Evolutionary conservation across 805 yeast species (phyloP).

Genomic region (Cyberlindnera euphorbiiphila): DNA sequence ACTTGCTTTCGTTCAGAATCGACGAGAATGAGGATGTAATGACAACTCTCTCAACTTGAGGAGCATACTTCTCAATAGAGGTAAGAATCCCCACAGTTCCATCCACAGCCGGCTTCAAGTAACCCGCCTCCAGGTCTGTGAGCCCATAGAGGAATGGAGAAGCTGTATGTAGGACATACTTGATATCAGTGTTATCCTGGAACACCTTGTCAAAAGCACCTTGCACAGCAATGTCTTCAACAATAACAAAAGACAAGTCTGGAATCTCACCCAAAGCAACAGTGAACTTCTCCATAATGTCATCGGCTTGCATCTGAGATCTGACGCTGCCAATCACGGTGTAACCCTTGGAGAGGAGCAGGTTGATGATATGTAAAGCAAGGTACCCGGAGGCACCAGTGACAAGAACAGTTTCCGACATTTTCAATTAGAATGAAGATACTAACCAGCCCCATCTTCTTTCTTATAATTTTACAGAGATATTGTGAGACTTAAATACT

Average conservation of each 20-base stretch:
- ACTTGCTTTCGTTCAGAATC: slow-evolving; percentile 27
- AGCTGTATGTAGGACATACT: slow-evolving; percentile 56
- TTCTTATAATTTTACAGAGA: no score
- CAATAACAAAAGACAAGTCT: slow-evolving; percentile 26
- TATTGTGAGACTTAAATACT: no score
- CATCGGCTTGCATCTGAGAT: slow-evolving; percentile 28
- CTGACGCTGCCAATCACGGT: slow-evolving; percentile 35
- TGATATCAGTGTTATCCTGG: slow-evolving; percentile 40
- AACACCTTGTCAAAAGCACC: slow-evolving; percentile 44
- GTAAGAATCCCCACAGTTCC: slow-evolving; percentile 49
- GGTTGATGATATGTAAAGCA: slow-evolving; percentile 38
- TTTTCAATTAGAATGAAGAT: background rate
- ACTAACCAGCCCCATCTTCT: background rate
- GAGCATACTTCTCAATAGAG: slow-evolving; percentile 29
- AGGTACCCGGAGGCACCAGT: slow-evolving; percentile 45
- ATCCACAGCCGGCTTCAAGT: slow-evolving; percentile 52
- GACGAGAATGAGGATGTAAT: slow-evolving; percentile 59
- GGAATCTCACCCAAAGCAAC: background rate
- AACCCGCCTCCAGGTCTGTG: slow-evolving; percentile 42
- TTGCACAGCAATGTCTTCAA: slow-evolving; percentile 40
- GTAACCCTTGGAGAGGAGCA: slow-evolving; percentile 34
- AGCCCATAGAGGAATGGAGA: slow-evolving; percentile 41
- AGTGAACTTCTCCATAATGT: slow-evolving; percentile 16
- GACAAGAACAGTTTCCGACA: slow-evolving; percentile 30
- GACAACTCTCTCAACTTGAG: slow-evolving; percentile 44